phyloP scores from a whole-genome alignment of 768 basidiomycete genomes.

The Russula virescens region DNA sequence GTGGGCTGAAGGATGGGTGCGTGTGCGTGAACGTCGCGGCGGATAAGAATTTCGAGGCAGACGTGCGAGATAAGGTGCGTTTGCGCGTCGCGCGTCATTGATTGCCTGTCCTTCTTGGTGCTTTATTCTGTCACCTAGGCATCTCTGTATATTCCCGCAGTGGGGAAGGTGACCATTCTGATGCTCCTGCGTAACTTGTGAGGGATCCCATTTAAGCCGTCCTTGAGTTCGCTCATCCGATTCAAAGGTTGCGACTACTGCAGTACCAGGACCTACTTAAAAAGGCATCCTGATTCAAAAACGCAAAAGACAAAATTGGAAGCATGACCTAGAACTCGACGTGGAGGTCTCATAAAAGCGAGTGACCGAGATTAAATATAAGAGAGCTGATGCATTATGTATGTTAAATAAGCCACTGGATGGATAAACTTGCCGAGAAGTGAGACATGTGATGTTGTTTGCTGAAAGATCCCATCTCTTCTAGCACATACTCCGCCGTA shows the following conservation, averaged over 20 bases:
- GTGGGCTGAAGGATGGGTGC: conserved; percentile 89
- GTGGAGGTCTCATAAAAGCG: conserved; percentile 3
- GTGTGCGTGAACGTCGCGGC: conserved; percentile 89
- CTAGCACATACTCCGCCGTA: not conserved
- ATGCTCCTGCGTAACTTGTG: conserved; percentile 97
- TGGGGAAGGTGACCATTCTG: conserved; percentile 96
- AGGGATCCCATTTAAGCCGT: conserved; percentile 27
- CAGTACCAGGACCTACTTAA: conserved; percentile 14
- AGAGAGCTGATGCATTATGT: not conserved
- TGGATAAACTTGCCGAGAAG: not conserved
- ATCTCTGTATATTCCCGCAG: conserved; percentile 88
- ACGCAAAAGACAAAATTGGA: not conserved
- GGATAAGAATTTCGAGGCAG: conserved; percentile 94
- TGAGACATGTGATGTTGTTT: conserved; percentile 18
- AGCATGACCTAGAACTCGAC: not conserved
- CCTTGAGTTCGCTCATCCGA: not conserved
- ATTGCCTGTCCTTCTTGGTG: not conserved
- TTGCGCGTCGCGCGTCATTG: no score
- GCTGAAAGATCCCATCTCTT: conserved; percentile 20
- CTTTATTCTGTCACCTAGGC: conserved; percentile 46
- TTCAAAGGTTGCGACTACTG: conserved; percentile 12
- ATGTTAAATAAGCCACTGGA: conserved; percentile 4
- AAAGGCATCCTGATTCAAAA: not conserved
- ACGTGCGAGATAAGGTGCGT: conserved; percentile 84
- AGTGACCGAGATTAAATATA: not conserved